Conservation (phyloP, 352 stramenopile genomes). For the Pythium biforme region DNA sequence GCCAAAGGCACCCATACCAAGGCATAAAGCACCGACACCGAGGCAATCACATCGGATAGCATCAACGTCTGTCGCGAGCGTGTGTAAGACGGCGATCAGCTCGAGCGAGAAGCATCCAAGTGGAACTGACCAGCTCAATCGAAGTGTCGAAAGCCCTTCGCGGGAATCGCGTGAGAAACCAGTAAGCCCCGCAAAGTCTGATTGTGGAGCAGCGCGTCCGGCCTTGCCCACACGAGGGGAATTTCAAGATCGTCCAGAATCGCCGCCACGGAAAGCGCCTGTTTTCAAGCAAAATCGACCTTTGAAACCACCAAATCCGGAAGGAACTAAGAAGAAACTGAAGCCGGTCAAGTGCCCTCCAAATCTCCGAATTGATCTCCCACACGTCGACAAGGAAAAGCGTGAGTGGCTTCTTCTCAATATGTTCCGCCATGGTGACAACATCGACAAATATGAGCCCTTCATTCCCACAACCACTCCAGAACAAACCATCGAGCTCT, state of each 20-base stretch:
- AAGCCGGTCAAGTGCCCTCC: constrained; percentile 50
- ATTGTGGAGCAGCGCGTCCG: neutral
- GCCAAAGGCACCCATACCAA: constrained; percentile 15
- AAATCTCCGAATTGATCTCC: constrained; percentile 48
- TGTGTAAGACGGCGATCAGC: neutral
- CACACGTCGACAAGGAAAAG: constrained; percentile 60
- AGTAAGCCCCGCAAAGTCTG: neutral
- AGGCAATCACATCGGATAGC: neutral
- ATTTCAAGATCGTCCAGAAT: neutral
- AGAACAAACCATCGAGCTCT: constrained; percentile 11
- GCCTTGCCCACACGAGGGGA: neutral
- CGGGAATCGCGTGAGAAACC: neutral
- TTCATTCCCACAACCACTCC: constrained; percentile 40
- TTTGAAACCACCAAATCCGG: constrained; percentile 6
- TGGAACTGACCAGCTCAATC: neutral
- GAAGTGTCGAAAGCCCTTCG: neutral
- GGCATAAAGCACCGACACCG: constrained; percentile 9
- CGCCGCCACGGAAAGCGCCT: constrained; percentile 37
- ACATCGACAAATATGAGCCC: constrained; percentile 62
- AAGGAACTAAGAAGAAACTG: constrained; percentile 31
- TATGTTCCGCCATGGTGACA: constrained; percentile 74
- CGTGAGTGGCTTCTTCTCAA: constrained; percentile 77
- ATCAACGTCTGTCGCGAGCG: neutral
- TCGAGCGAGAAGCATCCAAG: neutral
- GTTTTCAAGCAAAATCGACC: constrained; percentile 46